Evolutionary conservation across 805 yeast genomes (phyloP).

Genomic region (Metschnikowia lochheadii): DNA sequence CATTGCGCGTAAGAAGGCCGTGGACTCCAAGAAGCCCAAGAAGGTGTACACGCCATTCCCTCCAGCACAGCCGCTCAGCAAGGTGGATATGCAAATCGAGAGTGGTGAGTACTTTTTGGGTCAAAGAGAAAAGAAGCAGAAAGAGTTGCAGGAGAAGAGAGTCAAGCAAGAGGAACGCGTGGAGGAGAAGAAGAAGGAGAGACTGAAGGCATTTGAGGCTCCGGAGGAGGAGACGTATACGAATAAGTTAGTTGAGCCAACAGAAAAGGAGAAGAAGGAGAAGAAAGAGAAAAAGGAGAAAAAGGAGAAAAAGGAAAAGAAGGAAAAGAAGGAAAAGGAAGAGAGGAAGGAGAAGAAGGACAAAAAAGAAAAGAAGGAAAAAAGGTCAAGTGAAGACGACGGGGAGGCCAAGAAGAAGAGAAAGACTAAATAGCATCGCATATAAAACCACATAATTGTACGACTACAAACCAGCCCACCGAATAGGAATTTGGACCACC

Average conservation of each 20-base stretch:
- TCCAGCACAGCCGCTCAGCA: slow-evolving; percentile 94
- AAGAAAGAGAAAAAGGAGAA: slow-evolving; percentile 28
- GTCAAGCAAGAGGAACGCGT: slow-evolving; percentile 72
- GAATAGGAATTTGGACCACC: background rate
- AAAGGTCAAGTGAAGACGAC: slow-evolving; percentile 17
- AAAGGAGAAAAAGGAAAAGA: slow-evolving; percentile 16
- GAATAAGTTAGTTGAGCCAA: slow-evolving; percentile 28
- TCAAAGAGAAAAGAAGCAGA: slow-evolving; percentile 72
- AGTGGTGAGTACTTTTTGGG: slow-evolving; percentile 97
- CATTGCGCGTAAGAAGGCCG: slow-evolving; percentile 86
- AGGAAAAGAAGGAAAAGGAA: slow-evolving; percentile 22
- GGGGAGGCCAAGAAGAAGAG: slow-evolving; percentile 5
- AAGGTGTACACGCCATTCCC: slow-evolving; percentile 95
- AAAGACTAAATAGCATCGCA: slow-evolving; percentile 2
- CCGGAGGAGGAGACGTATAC: slow-evolving; percentile 71
- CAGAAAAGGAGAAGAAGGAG: slow-evolving; percentile 16
- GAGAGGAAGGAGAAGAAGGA: slow-evolving; percentile 22
- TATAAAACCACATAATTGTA: slow-evolving; percentile 12
- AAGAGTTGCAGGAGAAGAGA: slow-evolving; percentile 69
- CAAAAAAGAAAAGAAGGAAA: slow-evolving; percentile 23
- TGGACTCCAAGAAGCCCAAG: slow-evolving; percentile 60
- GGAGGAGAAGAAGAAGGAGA: slow-evolving; percentile 60
- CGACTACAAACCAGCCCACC: background rate
- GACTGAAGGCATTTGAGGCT: slow-evolving; percentile 76
- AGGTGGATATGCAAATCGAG: slow-evolving; percentile 94